A percentile compares a stretch with the other conserved stretches of the same genome.
Evolutionary conservation across 345 rosid species (phyloP).

Genomic region (Geranium rotundifolium): DNA sequence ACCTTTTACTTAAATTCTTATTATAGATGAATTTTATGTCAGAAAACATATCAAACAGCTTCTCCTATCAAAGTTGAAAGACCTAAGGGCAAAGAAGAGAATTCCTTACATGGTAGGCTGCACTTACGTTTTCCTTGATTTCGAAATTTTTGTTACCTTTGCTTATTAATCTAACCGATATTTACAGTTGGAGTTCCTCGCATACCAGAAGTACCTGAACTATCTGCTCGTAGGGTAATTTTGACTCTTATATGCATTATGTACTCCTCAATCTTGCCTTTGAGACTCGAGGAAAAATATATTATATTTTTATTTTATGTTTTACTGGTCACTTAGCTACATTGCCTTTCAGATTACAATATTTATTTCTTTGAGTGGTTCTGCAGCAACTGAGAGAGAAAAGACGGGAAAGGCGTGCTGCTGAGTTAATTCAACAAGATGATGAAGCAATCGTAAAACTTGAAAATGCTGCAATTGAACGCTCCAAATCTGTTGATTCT

Average conservation of each 20-base stretch:
- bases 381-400: conserved; percentile 85
- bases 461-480: conserved; percentile 92
- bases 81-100: conserved; percentile 28
- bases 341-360: neutral
- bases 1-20: conserved; percentile 13
- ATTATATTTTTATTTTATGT: neutral
- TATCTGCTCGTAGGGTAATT: conserved; percentile 56
- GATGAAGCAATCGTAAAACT: conserved; percentile 64
- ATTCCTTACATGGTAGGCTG: conserved; percentile 6
- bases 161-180: conserved; percentile 10
- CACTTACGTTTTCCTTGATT: conserved; percentile 2
- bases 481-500: conserved; percentile 87
- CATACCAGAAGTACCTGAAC: conserved; percentile 43
- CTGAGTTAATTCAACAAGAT: conserved; percentile 56
- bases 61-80: conserved; percentile 21
- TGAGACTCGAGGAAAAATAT: neutral
- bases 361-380: conserved; percentile 7
- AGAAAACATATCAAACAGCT: conserved; percentile 27
- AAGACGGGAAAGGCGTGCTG: conserved; percentile 68
- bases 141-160: conserved; percentile 5
- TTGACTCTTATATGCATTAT: conserved; percentile 7
- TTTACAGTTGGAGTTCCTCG: conserved; percentile 37
- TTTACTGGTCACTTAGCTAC: too few species aligned
- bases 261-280: neutral
- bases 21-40: conserved; percentile 11